Evolutionary conservation across 768 basidiomycete species (phyloP).

Genomic region (Neoboletus magnificus): DNA sequence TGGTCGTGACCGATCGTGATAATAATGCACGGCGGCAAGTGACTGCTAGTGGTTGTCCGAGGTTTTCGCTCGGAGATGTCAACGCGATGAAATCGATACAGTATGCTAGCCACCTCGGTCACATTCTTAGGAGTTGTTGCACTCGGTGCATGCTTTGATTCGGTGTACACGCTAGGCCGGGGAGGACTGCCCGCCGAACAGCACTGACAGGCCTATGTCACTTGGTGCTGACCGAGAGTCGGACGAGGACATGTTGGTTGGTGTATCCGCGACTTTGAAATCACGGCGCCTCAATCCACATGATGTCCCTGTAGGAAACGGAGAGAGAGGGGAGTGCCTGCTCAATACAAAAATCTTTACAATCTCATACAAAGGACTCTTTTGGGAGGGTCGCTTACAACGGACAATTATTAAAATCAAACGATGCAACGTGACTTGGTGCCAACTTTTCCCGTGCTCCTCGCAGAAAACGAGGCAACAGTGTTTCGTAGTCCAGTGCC

Average conservation of each 20-base stretch:
- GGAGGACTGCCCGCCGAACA: background rate
- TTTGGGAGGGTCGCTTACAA: conserved; percentile 3
- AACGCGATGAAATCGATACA: background rate
- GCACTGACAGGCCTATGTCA: background rate
- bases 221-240: background rate
- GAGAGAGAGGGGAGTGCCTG: background rate
- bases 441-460: background rate
- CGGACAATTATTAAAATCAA: conserved; percentile 3
- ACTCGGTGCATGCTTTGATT: background rate
- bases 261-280: background rate
- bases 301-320: background rate
- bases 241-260: background rate
- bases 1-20: conserved; percentile 2
- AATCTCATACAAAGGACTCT: background rate
- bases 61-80: conserved; percentile 12
- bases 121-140: background rate
- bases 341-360: background rate
- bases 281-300: background rate
- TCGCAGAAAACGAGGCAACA: conserved; percentile 8
- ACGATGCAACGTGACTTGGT: conserved; percentile 2
- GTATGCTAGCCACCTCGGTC: background rate
- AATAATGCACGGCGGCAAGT: background rate
- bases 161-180: background rate
- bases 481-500: background rate
- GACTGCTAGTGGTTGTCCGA: background rate